Evolutionary conservation across 208 protist species (phyloP), one percentile per base, ranked within the genome.

Genomic region (Crithidia mellificae): DNA sequence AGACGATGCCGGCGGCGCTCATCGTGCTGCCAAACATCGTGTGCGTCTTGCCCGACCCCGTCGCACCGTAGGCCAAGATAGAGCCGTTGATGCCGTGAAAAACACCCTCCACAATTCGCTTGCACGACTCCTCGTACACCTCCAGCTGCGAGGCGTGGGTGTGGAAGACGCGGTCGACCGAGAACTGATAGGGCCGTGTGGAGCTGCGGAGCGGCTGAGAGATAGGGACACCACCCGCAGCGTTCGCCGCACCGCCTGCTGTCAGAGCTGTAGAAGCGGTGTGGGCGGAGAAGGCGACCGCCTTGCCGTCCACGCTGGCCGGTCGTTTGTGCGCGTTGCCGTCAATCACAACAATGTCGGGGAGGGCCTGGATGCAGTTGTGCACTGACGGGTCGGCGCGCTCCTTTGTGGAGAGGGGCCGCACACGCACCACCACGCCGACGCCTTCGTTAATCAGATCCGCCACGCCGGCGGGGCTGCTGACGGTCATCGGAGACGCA

Each of bases 21-120:
- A 89, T 80, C n/a, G 49, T 77, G 73, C 46, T 78, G 68, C 91
- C 91, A 72, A 96, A 91, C 92, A 97, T 97, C 29, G 85, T 96
- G 80, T 94, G 84, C 43, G 92, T 97, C 63, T 97, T 97, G 34
- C 92, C 92, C 14, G 85, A 84, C 22, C 87, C 88, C 8, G 92
- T 97, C 17, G 90, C 84, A 15, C 92, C 92, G 77, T 97, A 97
- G 5, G 88, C 90, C 14, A 96, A 74, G 22, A 97, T 87, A 12
- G 88, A 83, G 17, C 88, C 90, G 67, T 95, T 96, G 68, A 93
- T 83, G 51, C 92, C 92, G 47, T 90, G 63, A 27, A 95, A 90
- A 20, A 80, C 72, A 2, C 81, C 86, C 30, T 78, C 74, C 8
- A 95, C 83, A 51, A 92, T 79, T 53, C 65, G 62, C 27, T 83